These are phyloP conservation scores for Candida vaughaniae DNA, from an alignment of 805 yeast genomes.

Conservation along the genomic window DNA sequence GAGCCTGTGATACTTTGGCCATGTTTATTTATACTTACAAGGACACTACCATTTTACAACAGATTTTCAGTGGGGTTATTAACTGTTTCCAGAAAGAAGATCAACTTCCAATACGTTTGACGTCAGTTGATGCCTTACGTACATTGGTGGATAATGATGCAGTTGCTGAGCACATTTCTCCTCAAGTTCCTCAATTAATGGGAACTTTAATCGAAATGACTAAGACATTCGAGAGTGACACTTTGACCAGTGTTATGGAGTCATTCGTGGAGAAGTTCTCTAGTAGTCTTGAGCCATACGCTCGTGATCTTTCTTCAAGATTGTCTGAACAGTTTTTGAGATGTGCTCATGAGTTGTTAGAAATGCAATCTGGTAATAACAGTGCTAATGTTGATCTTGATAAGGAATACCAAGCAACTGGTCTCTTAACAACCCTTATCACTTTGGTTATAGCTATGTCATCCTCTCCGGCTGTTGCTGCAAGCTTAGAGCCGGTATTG, in stretches of 20 bases:
- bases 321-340: conserved; percentile 72
- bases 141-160: conserved; percentile 46
- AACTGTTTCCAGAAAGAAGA: conserved; percentile 37
- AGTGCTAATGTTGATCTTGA: conserved; percentile 27
- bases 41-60: conserved; percentile 35
- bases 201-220: conserved; percentile 43
- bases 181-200: conserved; percentile 46
- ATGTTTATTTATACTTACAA: conserved; percentile 35
- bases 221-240: conserved; percentile 43
- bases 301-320: conserved; percentile 43
- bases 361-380: conserved; percentile 16
- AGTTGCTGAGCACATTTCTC: conserved; percentile 41
- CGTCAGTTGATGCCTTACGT: conserved; percentile 53
- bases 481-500: conserved; percentile 31
- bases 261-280: conserved; percentile 45
- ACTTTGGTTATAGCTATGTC: conserved; percentile 45
- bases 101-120: conserved; percentile 50
- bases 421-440: conserved; percentile 40
- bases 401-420: conserved; percentile 45
- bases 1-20: conserved; percentile 47
- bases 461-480: conserved; percentile 37
- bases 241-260: conserved; percentile 45
- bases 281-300: conserved; percentile 41
- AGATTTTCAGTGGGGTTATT: conserved; percentile 41
- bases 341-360: conserved; percentile 58